Evolutionary conservation across 768 basidiomycete genomes (phyloP).

Genomic region (Boletus vinaceobasis): DNA sequence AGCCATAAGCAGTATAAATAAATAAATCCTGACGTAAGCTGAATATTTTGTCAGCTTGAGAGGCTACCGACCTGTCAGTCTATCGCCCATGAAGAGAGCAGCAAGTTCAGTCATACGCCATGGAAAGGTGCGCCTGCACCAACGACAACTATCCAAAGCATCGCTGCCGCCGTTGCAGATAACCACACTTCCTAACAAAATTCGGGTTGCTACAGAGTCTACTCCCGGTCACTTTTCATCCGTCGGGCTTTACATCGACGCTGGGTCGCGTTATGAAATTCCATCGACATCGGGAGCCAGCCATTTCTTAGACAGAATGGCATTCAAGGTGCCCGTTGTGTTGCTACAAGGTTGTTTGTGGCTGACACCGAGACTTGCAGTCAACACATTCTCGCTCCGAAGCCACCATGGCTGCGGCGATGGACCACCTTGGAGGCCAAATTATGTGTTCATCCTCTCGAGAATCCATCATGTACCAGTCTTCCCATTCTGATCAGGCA

Average conservation of each 20-base stretch:
- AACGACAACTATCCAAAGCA: constrained; percentile 25
- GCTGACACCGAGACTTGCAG: constrained; percentile 38
- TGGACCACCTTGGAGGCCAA: constrained; percentile 85
- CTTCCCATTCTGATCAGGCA: constrained; percentile 83
- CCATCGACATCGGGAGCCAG: constrained; percentile 71
- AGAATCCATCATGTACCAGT: constrained; percentile 97
- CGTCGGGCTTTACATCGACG: constrained; percentile 90
- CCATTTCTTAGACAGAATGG: constrained; percentile 93
- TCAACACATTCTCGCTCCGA: constrained; percentile 69
- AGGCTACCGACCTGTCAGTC: constrained; percentile 1
- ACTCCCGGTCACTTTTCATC: constrained; percentile 94
- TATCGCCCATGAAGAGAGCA: constrained; percentile 38
- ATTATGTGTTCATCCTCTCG: constrained; percentile 88
- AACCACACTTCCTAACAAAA: constrained; percentile 87
- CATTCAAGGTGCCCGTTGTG: constrained; percentile 74
- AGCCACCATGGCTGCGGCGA: constrained; percentile 74
- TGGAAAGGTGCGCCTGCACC: constrained; percentile 25
- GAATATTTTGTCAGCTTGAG: not conserved
- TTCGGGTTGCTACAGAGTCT: constrained; percentile 87
- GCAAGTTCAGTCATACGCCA: constrained; percentile 38
- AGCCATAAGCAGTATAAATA: not conserved
- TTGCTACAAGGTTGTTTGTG: not conserved
- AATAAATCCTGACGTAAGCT: constrained; percentile 4
- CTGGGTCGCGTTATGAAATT: constrained; percentile 87
- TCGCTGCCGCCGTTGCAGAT: constrained; percentile 47